Evolutionary conservation across 2,329 filamentous ascomycete genomes (phyloP).

Genomic region (Monilinia fructigena): DNA sequence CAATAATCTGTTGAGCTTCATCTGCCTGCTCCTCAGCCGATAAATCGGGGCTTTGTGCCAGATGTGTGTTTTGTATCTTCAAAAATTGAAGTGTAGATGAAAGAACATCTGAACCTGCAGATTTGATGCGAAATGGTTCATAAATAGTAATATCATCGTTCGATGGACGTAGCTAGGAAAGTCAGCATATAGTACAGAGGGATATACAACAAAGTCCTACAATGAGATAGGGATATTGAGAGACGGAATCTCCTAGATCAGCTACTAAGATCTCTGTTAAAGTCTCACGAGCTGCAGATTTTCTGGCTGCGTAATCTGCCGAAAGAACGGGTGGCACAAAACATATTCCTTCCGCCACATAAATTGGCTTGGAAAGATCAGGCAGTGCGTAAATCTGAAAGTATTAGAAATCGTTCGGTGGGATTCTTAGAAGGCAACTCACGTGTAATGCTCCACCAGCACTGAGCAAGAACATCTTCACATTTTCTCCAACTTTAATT

Average conservation of each 20-base stretch:
- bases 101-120: conserved; percentile 29
- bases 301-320: conserved; percentile 65
- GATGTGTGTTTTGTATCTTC: conserved; percentile 67
- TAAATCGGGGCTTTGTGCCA: conserved; percentile 58
- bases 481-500: conserved; percentile 48
- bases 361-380: conserved; percentile 68
- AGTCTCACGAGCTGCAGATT: conserved; percentile 68
- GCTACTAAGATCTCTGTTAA: conserved; percentile 80
- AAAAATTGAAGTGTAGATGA: conserved; percentile 64
- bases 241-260: conserved; percentile 74
- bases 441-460: conserved; percentile 73
- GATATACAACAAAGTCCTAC: conserved; percentile 49
- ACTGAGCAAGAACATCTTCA: conserved; percentile 75
- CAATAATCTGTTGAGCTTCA: conserved; percentile 46
- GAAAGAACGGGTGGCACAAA: conserved; percentile 77
- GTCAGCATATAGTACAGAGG: conserved; percentile 21
- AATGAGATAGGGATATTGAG: conserved; percentile 75
- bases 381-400: conserved; percentile 72
- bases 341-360: conserved; percentile 71
- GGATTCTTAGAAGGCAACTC: conserved; percentile 40
- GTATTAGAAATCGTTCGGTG: conserved; percentile 23
- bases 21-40: conserved; percentile 50
- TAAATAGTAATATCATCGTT: conserved; percentile 86
- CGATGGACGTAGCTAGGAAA: conserved; percentile 65
- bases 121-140: conserved; percentile 64